Evolutionary conservation across 2,329 filamentous ascomycete species (phyloP).

Genomic region (Phaeosphaeria sp.): DNA sequence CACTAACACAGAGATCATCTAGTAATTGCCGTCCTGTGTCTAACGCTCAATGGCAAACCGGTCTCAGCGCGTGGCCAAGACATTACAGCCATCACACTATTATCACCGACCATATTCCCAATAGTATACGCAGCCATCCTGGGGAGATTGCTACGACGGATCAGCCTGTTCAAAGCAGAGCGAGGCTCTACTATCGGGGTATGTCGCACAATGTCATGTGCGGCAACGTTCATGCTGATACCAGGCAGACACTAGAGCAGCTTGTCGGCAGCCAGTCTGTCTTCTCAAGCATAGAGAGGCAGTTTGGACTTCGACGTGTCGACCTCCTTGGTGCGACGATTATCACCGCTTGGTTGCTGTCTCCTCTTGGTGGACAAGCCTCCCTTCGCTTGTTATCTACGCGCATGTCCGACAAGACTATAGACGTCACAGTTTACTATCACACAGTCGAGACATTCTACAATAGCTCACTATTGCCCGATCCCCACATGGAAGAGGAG

Average conservation of each 20-base stretch:
- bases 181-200: slow-evolving; percentile 12
- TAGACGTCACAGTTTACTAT: background rate
- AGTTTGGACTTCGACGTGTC: slow-evolving; percentile 8
- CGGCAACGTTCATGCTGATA: background rate
- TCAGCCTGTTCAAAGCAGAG: slow-evolving; percentile 10
- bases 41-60: background rate
- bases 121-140: slow-evolving; percentile 19
- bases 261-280: slow-evolving; percentile 18
- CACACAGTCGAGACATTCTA: background rate
- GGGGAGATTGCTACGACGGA: slow-evolving; percentile 13
- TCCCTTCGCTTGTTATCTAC: slow-evolving; percentile 10
- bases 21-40: background rate
- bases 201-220: background rate
- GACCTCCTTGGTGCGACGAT: slow-evolving; percentile 9
- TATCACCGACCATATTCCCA: slow-evolving; percentile 16
- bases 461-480: background rate
- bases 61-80: slow-evolving; percentile 7
- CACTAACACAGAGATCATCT: background rate
- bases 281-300: slow-evolving; percentile 13
- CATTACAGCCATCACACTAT: slow-evolving; percentile 9
- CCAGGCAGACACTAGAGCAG: slow-evolving; percentile 8
- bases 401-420: background rate
- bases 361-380: slow-evolving; percentile 15
- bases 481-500: background rate
- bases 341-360: slow-evolving; percentile 10